Base-by-base conservation (phyloP, 768 basidiomycete species). In the Solioccasus polychromus region DNA sequence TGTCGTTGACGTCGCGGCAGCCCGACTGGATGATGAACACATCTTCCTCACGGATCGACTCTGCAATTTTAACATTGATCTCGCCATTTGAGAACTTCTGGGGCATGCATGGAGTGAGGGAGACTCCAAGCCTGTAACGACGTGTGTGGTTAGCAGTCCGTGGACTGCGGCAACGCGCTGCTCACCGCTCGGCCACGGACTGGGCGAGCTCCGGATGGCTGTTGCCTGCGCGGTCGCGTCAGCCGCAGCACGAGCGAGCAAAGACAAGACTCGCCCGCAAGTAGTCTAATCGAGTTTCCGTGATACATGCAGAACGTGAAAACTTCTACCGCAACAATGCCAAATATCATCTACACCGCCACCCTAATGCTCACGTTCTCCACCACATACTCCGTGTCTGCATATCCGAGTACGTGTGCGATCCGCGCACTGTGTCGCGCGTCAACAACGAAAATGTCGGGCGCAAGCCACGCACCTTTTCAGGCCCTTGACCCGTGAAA, bases 11-110 rank as follows among this genome's bases (percentile, higher is more conserved):
- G 60, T 93, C 92, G 64, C 74, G 72, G 69, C 82, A 88, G 24
- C 87, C 86, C 12, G 89, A 86, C 71, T 99, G 96, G 66, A 99
- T 80, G 75, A 99, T 96, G 75, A 97, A 99, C 22, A 97, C 92
- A 68, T 99, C 96, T 70, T 93, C 93, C 68, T 98, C 95, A 36
- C 96, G 86, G 35, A 99, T 86, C 45, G 90, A 93, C 71, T 97
- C 94, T 41, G 83, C 78, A 55, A 98, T 96, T 68, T 88, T 92
- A 71, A 94, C 88, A 68, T 88, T 91, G 63, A 89, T 90, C 71
- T 97, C 95, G 59, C 93, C 93, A 58, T 93, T 93, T 51, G 91
- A 92, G 70, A 94, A 95, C 61, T 88, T 89, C 68, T 84, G 82
- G 64, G 87, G 91, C 54, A 79, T 88, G 73, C 80, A 87, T 52